Base-by-base conservation (phyloP, 306 rosid genomes). In the Vicia sativa region DNA sequence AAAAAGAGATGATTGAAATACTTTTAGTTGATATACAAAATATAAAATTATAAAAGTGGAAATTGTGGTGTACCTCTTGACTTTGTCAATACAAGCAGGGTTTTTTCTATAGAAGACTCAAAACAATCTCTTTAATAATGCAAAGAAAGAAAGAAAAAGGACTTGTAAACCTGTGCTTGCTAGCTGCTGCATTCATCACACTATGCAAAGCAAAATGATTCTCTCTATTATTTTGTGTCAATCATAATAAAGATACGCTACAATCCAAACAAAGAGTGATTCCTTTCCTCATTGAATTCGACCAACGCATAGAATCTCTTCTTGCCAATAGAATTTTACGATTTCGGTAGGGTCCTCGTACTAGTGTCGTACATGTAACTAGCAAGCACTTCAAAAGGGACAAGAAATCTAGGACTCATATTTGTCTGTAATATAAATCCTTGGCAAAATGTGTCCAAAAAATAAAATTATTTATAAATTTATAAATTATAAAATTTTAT, bases 31-130 rank as follows among this genome's bases (percentile, higher is more conserved):
- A 18, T 68, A 74, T 9, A 18, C 0, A 53, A 14, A 46, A 2
- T 46, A 46, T 34, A 70, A 74, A 75, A 74, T 59, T 45, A 23
- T 44, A 21, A 2, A n/a, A 79, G 82, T 83, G 91, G 95, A 73
- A 69, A 77, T 54, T 71, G 74, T 77, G 74, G 83, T 85, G 91
- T 81, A 73, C 83, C 85, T 70, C 89, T 56, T 48, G 54, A 42
- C 72, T 77, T 77, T 81, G 90, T 75, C 76, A 77, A 41, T 13
- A 28, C 38, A 13, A 19, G 21, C 28, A 13, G 0, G 3, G 9
- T 7, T 7, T 34, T 25, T 29, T 44, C 23, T 15, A 11, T 70
- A 49, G 34, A 19, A 50, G 14, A 45, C 57, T 16, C 46, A 21
- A 21, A 21, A 2, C 23, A 42, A 2, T 9, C 69, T 67, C 41